A percentile compares a stretch with the other conserved stretches of the same genome.
Evolutionary conservation across 331 rosid genomes (phyloP).

Genomic region (Cucumis variabilis): DNA sequence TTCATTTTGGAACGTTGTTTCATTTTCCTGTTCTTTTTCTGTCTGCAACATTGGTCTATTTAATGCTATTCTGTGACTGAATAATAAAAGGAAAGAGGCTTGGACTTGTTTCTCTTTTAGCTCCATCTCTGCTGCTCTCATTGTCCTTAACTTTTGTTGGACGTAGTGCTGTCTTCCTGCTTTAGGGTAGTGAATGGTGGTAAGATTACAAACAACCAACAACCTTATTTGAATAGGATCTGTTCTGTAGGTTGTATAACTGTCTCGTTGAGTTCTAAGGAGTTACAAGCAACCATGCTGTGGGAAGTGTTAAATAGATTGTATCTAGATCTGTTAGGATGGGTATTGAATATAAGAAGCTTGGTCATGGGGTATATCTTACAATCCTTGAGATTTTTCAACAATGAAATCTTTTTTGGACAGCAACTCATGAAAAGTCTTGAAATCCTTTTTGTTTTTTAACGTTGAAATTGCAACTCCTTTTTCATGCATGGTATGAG

Average conservation of each 20-base stretch:
- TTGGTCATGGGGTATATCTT: not conserved
- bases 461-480: not conserved
- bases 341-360: not conserved
- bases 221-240: too few species aligned
- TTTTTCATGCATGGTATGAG: not conserved
- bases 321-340: not conserved
- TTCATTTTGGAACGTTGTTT: not conserved
- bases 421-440: not conserved
- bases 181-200: conserved; percentile 17
- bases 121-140: not conserved
- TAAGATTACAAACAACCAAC: not conserved
- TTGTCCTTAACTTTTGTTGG: conserved; percentile 29
- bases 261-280: too few species aligned
- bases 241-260: too few species aligned
- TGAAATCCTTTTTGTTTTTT: not conserved
- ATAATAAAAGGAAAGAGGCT: not conserved
- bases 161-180: not conserved
- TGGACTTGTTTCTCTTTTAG: conserved; percentile 16
- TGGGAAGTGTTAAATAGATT: conserved; percentile 7
- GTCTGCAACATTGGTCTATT: not conserved
- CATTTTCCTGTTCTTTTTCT: conserved; percentile 15
- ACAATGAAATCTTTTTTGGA: not conserved
- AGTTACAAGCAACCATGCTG: not conserved
- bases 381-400: not conserved
- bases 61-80: conserved; percentile 13